These are phyloP conservation scores for Pichia membranifaciens DNA, from an alignment of 805 yeast genomes.

Conservation along the genomic window DNA sequence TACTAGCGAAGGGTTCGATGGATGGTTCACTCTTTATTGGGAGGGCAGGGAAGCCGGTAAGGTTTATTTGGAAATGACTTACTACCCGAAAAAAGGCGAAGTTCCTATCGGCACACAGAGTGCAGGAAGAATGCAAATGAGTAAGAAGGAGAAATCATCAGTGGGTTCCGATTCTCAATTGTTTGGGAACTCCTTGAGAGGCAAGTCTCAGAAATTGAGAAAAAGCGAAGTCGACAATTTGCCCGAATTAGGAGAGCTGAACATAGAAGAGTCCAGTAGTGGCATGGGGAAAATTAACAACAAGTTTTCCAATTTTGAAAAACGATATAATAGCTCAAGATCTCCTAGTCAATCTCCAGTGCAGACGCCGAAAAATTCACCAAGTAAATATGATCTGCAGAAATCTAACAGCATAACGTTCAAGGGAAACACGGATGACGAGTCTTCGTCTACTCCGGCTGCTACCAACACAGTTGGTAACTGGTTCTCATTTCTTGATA, in stretches of 20 bases:
- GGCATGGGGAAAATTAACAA: neutral
- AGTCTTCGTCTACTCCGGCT: neutral
- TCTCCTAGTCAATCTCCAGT: conserved; percentile 1
- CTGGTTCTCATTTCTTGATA: neutral
- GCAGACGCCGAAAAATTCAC: conserved; percentile 1
- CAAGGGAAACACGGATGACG: neutral
- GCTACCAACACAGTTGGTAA: neutral
- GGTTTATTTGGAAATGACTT: conserved; percentile 86
- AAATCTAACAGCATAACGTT: neutral
- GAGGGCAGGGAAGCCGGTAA: conserved; percentile 79
- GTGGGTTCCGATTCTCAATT: neutral
- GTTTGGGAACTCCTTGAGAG: conserved; percentile 1
- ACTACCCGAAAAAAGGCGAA: conserved; percentile 51
- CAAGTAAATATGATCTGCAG: neutral
- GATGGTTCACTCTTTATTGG: conserved; percentile 70
- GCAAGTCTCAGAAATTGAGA: neutral
- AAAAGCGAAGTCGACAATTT: conserved; percentile 8
- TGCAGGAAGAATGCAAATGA: conserved; percentile 15
- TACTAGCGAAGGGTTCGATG: conserved; percentile 71
- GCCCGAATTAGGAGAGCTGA: conserved; percentile 10
- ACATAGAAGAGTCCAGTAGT: neutral
- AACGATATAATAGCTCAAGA: neutral
- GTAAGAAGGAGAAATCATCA: neutral
- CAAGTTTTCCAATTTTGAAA: neutral
- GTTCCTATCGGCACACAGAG: conserved; percentile 28